Evolutionary conservation across 2,329 filamentous ascomycete species (phyloP), one percentile per base, ranked within the genome.

Genomic region (Dissoconium aciculare): DNA sequence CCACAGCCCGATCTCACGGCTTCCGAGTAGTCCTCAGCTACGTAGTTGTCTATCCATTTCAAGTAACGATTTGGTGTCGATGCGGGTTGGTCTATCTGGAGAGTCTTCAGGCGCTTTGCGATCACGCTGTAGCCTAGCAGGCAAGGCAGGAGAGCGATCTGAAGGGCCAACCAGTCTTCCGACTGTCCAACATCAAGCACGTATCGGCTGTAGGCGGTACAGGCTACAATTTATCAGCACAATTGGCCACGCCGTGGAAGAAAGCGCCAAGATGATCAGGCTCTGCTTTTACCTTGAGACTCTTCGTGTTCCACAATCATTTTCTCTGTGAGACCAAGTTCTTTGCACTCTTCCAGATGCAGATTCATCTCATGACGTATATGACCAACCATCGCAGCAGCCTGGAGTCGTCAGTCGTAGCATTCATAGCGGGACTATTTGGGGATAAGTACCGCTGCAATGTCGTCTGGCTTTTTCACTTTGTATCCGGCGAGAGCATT

Each of bases 41-140:
- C 70, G 50, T 94, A 95, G 48, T 82, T 91, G 50, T 85, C 66
- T 42, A 95, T 82, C 87, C 87, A 95, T 27, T 74, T 69, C 77
- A 79, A 89, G 59, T 92, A 95, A 64, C 28, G 60, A 46, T 53
- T 53, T 11, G 43, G 37, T 19, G 30, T 32, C 27, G 38, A 40
- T 2, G 42, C 37, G 16, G 39, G 36, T n/a, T 38, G 31, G 56
- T 47, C 19, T 73, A 78, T n/a, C 60, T 62, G 28, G 66, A 58
- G 38, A 79, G 74, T 10, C 62, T 62, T 65, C 3, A 93, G 63
- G 45, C 81, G 69, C 45, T 67, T 66, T 4, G 81, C 87, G 36
- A 91, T 80, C 33, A 71, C 71, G 6, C 77, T 77, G 52, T 95
- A 94, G 25, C 87, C 87, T n/a, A 94, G 67, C 17, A 93, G 63